Conservation (phyloP, 306 rosid genomes). For the Quercus bicolor region DNA sequence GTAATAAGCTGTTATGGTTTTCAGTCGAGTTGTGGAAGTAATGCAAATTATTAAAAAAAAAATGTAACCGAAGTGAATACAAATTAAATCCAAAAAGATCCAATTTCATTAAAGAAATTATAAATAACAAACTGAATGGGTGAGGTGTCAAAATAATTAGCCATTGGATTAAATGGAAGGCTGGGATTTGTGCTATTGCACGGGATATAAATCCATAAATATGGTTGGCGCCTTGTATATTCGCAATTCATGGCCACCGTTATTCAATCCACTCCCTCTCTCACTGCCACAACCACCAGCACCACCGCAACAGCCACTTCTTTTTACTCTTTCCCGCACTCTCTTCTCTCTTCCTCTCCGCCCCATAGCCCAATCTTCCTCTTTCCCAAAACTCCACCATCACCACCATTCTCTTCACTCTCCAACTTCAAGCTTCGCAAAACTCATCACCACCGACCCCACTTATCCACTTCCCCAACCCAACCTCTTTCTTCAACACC, state of each 20-base stretch:
- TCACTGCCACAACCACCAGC: constrained; percentile 14
- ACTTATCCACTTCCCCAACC: constrained; percentile 19
- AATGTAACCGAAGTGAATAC: too few species aligned
- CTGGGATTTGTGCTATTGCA: too few species aligned
- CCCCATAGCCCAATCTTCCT: constrained; percentile 6
- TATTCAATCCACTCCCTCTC: too few species aligned
- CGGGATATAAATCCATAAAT: background rate
- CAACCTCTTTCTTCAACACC: constrained; percentile 2
- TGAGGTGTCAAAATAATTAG: too few species aligned
- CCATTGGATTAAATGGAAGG: too few species aligned
- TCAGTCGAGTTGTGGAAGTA: too few species aligned
- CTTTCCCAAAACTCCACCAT: background rate
- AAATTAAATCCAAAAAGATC: too few species aligned
- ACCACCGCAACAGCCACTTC: constrained; percentile 1
- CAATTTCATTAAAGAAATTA: too few species aligned
- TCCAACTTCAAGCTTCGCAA: background rate
- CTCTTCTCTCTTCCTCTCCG: constrained; percentile 11
- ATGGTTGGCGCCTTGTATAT: background rate
- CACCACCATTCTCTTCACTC: constrained; percentile 2
- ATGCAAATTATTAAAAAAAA: too few species aligned
- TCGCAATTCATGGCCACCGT: too few species aligned
- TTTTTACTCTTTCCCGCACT: background rate
- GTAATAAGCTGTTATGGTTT: too few species aligned
- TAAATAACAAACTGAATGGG: too few species aligned
- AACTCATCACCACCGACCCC: constrained; percentile 14